Percentiles rank a stretch among this genome's conserved stretches.
phyloP scores from a whole-genome alignment of 352 stramenopile species.

The Phytophthora palmivora region DNA sequence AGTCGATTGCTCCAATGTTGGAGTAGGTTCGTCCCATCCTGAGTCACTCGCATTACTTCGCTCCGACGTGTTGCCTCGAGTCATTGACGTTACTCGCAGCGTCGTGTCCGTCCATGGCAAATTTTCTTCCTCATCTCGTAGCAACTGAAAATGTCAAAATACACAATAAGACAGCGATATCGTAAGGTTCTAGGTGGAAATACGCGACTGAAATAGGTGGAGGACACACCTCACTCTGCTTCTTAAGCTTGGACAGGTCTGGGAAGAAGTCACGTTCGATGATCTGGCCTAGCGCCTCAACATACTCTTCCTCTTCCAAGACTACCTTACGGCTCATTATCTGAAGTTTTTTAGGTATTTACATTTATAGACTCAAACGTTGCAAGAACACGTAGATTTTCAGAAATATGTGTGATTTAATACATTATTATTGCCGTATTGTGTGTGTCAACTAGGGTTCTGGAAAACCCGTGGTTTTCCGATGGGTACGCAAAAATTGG shows the following conservation, averaged over 20 bases:
- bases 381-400: too few species aligned
- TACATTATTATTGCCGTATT: too few species aligned
- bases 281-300: conserved; percentile 74
- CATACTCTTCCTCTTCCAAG: conserved; percentile 86
- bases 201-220: neutral
- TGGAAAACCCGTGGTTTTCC: too few species aligned
- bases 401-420: too few species aligned
- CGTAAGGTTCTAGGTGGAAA: neutral
- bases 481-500: too few species aligned
- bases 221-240: conserved; percentile 54
- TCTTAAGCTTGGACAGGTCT: conserved; percentile 64
- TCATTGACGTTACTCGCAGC: conserved; percentile 14
- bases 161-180: neutral
- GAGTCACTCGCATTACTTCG: conserved; percentile 30
- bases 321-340: conserved; percentile 53
- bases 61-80: conserved; percentile 21
- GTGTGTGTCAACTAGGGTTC: too few species aligned
- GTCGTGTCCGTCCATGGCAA: conserved; percentile 35
- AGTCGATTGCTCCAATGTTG: conserved; percentile 13
- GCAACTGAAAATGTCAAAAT: conserved; percentile 22
- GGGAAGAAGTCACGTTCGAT: conserved; percentile 92
- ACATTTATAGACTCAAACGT: conserved; percentile 14
- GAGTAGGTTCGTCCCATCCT: conserved; percentile 74
- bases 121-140: conserved; percentile 30
- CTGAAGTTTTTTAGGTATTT: conserved; percentile 14